Conservation (phyloP, 1,139 yeast genomes). For the Hanseniaspora sp. region DNA sequence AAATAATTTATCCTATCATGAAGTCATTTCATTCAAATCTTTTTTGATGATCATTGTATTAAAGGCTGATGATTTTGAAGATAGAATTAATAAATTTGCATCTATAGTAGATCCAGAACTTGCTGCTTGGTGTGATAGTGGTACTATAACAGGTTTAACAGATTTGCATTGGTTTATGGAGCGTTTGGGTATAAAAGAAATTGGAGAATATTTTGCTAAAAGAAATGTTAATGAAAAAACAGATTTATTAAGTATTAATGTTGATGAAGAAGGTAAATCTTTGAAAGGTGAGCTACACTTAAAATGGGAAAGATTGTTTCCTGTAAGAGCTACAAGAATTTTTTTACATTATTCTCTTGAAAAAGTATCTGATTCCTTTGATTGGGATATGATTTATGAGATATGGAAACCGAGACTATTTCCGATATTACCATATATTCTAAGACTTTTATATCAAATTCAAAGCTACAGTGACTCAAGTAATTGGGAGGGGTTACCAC, state of each 20-base stretch:
- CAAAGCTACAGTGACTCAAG: slow-evolving; percentile 90
- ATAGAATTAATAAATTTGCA: slow-evolving; percentile 64
- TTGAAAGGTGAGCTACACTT: slow-evolving; percentile 70
- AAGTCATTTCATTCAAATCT: slow-evolving; percentile 85
- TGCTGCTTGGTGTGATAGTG: slow-evolving; percentile 84
- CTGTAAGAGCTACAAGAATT: slow-evolving; percentile 88
- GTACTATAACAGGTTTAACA: slow-evolving; percentile 75
- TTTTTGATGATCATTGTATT: slow-evolving; percentile 85
- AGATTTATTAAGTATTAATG: slow-evolving; percentile 60
- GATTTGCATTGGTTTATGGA: slow-evolving; percentile 98
- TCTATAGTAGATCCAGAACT: slow-evolving; percentile 87
- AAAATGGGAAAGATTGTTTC: slow-evolving; percentile 90
- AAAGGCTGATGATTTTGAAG: slow-evolving; percentile 54
- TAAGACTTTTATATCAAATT: slow-evolving; percentile 76
- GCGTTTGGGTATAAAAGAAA: slow-evolving; percentile 83
- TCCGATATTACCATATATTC: slow-evolving; percentile 81
- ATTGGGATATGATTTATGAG: slow-evolving; percentile 56
- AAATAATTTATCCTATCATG: slow-evolving; percentile 74
- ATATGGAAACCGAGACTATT: slow-evolving; percentile 91
- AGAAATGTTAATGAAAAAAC: slow-evolving; percentile 72
- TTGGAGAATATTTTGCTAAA: slow-evolving; percentile 77
- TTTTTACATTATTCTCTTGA: slow-evolving; percentile 93
- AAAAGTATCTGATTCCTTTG: slow-evolving; percentile 66
- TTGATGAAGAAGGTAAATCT: slow-evolving; percentile 82
- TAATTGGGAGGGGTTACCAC: slow-evolving; percentile 80